Conservation (phyloP, 1,284 basidiomycete genomes). For the Peniophora sp. region DNA sequence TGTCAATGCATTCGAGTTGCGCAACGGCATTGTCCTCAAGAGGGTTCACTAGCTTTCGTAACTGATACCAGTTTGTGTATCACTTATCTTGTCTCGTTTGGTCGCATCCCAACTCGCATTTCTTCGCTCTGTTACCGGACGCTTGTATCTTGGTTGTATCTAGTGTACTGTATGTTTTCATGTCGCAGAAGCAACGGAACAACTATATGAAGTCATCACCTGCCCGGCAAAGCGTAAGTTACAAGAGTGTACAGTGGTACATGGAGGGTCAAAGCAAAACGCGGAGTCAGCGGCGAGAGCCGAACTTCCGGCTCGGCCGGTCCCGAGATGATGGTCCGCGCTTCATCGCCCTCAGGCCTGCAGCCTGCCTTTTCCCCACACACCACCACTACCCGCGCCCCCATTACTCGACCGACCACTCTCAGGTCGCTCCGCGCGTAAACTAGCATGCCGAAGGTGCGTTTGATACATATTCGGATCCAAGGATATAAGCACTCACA, state of each 20-base stretch:
- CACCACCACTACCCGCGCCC: not conserved
- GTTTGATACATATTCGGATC: slow-evolving; percentile 7
- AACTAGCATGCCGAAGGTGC: slow-evolving; percentile 50
- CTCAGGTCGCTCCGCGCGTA: not conserved
- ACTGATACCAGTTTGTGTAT: no score
- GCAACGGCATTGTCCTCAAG: slow-evolving; percentile 10
- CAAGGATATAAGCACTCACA: slow-evolving; percentile 13
- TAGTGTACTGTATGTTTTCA: no score
- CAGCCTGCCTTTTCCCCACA: not conserved
- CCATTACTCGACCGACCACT: not conserved
- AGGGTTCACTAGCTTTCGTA: not conserved
- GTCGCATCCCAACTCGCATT: not conserved
- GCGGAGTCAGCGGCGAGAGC: no score
- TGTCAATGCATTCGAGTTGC: slow-evolving; percentile 9
- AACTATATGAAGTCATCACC: no score
- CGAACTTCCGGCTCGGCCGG: no score
- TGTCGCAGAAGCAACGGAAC: no score
- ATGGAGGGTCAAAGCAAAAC: no score
- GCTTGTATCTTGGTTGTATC: not conserved
- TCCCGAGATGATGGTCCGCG: no score
- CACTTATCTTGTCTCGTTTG: not conserved
- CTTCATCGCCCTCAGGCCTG: no score
- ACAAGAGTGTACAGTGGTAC: no score
- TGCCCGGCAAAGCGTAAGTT: no score
- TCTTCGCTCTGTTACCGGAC: not conserved